Evolutionary conservation across 2,329 filamentous ascomycete genomes (phyloP).

Genomic region (Orbilia quercus): DNA sequence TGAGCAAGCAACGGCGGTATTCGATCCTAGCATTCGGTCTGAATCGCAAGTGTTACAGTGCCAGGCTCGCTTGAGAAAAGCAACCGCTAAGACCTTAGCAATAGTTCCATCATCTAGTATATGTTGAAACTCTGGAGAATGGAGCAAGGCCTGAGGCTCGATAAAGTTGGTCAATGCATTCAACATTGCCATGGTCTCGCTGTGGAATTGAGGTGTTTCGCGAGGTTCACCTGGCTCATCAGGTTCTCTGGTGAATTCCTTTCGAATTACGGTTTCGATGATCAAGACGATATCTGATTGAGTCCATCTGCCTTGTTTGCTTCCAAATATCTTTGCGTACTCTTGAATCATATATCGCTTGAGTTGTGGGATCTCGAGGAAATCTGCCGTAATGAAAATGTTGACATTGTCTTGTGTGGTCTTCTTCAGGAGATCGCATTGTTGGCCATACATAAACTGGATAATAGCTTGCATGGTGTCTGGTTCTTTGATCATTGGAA

Average conservation of each 20-base stretch:
- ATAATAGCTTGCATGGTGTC: conserved; percentile 20
- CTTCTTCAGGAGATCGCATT: conserved; percentile 15
- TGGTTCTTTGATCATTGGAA: conserved; percentile 17
- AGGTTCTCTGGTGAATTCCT: not conserved
- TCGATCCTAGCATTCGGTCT: conserved; percentile 1
- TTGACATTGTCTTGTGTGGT: conserved; percentile 7
- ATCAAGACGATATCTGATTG: conserved; percentile 13
- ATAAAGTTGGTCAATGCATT: conserved; percentile 25
- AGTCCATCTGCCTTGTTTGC: conserved; percentile 29
- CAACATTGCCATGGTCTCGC: conserved; percentile 18
- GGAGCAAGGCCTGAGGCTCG: conserved; percentile 11
- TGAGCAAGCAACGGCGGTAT: conserved; percentile 21
- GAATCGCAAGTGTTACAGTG: conserved; percentile 14
- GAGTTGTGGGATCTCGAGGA: conserved; percentile 14
- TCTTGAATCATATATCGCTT: conserved; percentile 23
- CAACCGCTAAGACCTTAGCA: conserved; percentile 15
- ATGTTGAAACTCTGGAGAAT: conserved; percentile 22
- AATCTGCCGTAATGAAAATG: conserved; percentile 11
- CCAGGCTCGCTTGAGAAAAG: conserved; percentile 19
- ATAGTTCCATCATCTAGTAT: not conserved
- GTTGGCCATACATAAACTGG: conserved; percentile 28
- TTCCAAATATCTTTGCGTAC: conserved; percentile 21
- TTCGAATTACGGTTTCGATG: conserved; percentile 28
- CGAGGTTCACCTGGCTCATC: conserved; percentile 4
- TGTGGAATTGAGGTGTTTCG: conserved; percentile 6